Conservation (phyloP, 768 basidiomycete genomes). For the Auricularia cornea region DNA sequence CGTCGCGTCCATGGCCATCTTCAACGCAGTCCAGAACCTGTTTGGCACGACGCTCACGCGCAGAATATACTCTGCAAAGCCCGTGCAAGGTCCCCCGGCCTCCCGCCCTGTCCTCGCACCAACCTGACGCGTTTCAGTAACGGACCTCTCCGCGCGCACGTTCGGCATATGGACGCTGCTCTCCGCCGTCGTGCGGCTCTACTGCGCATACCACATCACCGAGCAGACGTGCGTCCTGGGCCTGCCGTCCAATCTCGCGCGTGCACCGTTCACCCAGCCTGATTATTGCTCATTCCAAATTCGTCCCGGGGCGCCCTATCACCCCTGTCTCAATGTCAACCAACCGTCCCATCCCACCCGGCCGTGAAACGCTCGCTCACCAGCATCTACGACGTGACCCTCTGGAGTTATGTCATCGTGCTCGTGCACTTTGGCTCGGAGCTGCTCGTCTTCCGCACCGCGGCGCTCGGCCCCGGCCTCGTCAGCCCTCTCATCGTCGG, state of each 20-base stretch:
- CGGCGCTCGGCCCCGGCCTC: slow-evolving; percentile 49
- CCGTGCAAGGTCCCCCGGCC: slow-evolving; percentile 19
- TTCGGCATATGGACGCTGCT: slow-evolving; percentile 90
- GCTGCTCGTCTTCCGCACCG: slow-evolving; percentile 70
- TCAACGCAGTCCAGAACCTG: slow-evolving; percentile 84
- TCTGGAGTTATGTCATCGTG: slow-evolving; percentile 84
- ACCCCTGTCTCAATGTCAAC: neutral
- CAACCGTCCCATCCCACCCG: neutral
- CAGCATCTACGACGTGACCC: slow-evolving; percentile 84
- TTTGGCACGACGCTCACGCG: slow-evolving; percentile 68
- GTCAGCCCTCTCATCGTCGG: slow-evolving; percentile 77
- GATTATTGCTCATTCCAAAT: slow-evolving; percentile 5
- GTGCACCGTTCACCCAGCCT: slow-evolving; percentile 7
- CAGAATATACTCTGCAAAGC: slow-evolving; percentile 54
- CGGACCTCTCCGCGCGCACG: slow-evolving; percentile 75
- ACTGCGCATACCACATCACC: slow-evolving; percentile 85
- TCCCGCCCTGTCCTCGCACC: neutral
- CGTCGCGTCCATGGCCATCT: slow-evolving; percentile 65
- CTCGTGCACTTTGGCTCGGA: slow-evolving; percentile 87
- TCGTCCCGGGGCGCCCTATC: neutral
- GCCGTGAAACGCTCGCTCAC: neutral
- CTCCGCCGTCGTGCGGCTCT: slow-evolving; percentile 71
- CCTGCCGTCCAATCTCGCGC: slow-evolving; percentile 1
- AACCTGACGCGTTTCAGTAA: slow-evolving; percentile 46
- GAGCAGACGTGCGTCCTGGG: slow-evolving; percentile 56